Base-by-base conservation (phyloP, 352 stramenopile species). In the Globisporangium recalcitrans region DNA sequence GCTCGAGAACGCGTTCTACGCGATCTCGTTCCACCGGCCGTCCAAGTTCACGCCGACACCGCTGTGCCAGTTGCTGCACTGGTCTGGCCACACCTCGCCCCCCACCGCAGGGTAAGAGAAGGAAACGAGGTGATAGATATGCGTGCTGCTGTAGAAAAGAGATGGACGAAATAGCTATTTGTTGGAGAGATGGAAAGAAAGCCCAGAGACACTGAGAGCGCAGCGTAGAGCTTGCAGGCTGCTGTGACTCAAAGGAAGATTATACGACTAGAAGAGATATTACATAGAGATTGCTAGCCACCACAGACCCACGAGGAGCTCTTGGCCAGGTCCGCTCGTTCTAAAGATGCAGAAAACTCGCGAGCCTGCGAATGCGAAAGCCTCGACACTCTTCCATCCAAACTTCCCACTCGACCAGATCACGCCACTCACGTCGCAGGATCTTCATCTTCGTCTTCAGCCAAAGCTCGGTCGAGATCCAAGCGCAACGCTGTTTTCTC, bases 1-100 rank as follows among this genome's bases (percentile, higher is more conserved):
- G n/a, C 69, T 95, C 54, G 85, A 95, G 65, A 88, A 93, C 67
- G 80, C 80, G 3, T 92, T 82, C 61, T 93, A 89, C 64, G 83
- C 85, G 14, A 59, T 93, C 19, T 80, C 67, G 48, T 95, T 90
- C 68, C 84, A 93, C 46, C 82, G 78, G 4, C 64, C 82, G 13
- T 87, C 75, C n/a, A 73, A 78, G 54, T 93, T 95, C 59, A 83
- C 84, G 44, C 83, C 83, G 21, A 89, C 85, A 32, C 85, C 83
- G n/a, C 63, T 95, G 38, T 87, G 73, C 29, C 82, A 93, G 47
- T 53, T 95, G 66, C 59, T 94, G 58, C 85, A 94, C 60, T 92
- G 81, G 78, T 88, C 82, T 11, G 85, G 85, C 7, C 81, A 88
- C 46, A 55, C 52, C 2, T 51, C 61, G 7, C n/a, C 60, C 9